These are phyloP conservation scores for Barnettozyma californica DNA, from an alignment of 805 yeast species.

Conservation along the genomic window DNA sequence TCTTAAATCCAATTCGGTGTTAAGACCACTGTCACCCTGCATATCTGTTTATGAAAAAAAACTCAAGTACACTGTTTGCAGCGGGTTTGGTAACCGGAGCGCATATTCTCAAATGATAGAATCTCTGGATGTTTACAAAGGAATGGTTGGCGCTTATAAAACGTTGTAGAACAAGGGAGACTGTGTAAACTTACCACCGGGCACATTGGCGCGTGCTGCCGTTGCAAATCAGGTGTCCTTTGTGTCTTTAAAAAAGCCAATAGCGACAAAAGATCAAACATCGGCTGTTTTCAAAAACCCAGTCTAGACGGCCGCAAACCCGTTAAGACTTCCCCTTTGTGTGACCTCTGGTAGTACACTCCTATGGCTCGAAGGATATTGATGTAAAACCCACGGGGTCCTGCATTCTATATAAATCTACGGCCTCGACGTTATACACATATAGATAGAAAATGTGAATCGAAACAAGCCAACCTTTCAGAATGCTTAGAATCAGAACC, in stretches of 20 bases:
- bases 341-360: neutral
- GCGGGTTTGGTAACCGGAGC: neutral
- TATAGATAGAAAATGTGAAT: no score
- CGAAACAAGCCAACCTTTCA: neutral
- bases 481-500: constrained; percentile 8
- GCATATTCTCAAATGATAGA: neutral
- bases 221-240: neutral
- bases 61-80: neutral
- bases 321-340: neutral
- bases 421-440: no score
- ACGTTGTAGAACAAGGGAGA: no score
- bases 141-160: neutral
- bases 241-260: neutral
- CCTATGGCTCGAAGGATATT: constrained; percentile 1
- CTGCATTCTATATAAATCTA: neutral
- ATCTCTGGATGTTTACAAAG: neutral
- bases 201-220: no score
- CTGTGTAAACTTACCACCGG: neutral
- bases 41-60: constrained; percentile 5
- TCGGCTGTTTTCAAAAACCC: neutral
- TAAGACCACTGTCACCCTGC: constrained; percentile 3
- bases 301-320: neutral
- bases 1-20: constrained; percentile 4
- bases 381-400: neutral
- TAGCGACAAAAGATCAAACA: neutral